Evolutionary conservation across 108 stramenopile genomes (phyloP), one percentile per base, ranked within the genome.

Genomic region (Cyclotella distinguenda): DNA sequence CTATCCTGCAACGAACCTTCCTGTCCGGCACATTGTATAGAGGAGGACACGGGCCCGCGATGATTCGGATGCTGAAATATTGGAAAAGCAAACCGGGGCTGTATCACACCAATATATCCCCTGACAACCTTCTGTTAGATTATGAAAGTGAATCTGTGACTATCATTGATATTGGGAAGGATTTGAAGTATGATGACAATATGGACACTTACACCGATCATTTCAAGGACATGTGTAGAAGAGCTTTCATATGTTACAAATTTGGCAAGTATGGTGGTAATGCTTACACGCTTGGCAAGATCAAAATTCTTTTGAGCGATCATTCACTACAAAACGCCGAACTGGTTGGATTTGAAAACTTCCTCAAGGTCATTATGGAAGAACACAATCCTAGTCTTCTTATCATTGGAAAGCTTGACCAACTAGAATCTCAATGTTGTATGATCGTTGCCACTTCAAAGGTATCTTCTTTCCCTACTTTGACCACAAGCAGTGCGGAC

Each of bases 321-420:
- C 16, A 12, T 0, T 25, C 31, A 15, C 18, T 22, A 27, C 64
- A 4, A 15, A 21, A 34, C n/a, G n/a, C n/a, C n/a, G n/a, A n/a
- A 0, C 39, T 64, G 10, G 42, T 42, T 38, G 64, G 64, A 13
- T 64, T 64, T 27, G 64, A 64, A 3, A 64, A 50, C 8, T 64
- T 64, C 45, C 50, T 51, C 49, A 42, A 25, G 28, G n/a, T 43
- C 8, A 31, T 64, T 8, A 42, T 19, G 13, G 13, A 51, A 6
- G 22, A n/a, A 44, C 15, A 0, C 35, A 30, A 60, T 32, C 18
- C 4, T 23, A 21, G 23, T 18, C 21, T n/a, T 10, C 25, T 1
- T 2, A 26, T 45, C 34, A 12, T 43, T 26, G 22, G 15, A 5
- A 28, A 27, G 18, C 30, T 43, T 2, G 42, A 44, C 1, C 10